phyloP scores from a whole-genome alignment of 148 eudicot species.

The Diospyros lotus region DNA sequence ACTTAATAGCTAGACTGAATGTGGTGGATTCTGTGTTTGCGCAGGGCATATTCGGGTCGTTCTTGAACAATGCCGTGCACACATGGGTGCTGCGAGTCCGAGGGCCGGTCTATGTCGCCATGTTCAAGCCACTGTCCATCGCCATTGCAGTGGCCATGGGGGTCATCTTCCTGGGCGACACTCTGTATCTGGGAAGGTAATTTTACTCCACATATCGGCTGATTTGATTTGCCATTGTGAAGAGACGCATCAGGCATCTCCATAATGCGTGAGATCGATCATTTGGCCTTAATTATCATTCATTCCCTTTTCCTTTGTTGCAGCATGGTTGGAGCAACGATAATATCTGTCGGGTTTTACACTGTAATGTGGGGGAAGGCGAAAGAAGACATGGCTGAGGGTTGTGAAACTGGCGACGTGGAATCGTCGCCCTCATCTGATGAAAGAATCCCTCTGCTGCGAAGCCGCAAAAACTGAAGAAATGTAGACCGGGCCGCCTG shows the following conservation, averaged over 20 bases:
- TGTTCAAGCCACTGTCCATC: slow-evolving; percentile 82
- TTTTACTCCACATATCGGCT: background rate
- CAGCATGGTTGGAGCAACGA: slow-evolving; percentile 48
- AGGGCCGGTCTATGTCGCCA: slow-evolving; percentile 75
- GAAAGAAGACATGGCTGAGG: slow-evolving; percentile 33
- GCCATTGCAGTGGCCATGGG: slow-evolving; percentile 79
- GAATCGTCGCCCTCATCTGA: slow-evolving; percentile 20
- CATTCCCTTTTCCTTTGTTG: background rate
- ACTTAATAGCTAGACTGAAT: background rate
- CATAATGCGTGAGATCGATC: too few species aligned
- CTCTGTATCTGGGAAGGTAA: slow-evolving; percentile 76
- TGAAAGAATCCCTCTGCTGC: slow-evolving; percentile 33
- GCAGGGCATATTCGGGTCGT: slow-evolving; percentile 45
- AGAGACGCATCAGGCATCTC: too few species aligned
- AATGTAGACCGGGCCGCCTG: background rate
- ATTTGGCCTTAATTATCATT: too few species aligned
- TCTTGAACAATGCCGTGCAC: slow-evolving; percentile 34
- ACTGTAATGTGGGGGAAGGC: slow-evolving; percentile 66
- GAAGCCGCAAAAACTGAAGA: slow-evolving; percentile 12
- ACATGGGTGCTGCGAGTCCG: slow-evolving; percentile 53
- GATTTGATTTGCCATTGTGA: too few species aligned
- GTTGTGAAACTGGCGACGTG: slow-evolving; percentile 14
- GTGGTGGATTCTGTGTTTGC: background rate
- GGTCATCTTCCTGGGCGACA: slow-evolving; percentile 57
- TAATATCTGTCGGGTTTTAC: slow-evolving; percentile 45